phyloP scores from a whole-genome alignment of 2,329 filamentous ascomycete genomes.

The Sporothrix brasiliensis region DNA sequence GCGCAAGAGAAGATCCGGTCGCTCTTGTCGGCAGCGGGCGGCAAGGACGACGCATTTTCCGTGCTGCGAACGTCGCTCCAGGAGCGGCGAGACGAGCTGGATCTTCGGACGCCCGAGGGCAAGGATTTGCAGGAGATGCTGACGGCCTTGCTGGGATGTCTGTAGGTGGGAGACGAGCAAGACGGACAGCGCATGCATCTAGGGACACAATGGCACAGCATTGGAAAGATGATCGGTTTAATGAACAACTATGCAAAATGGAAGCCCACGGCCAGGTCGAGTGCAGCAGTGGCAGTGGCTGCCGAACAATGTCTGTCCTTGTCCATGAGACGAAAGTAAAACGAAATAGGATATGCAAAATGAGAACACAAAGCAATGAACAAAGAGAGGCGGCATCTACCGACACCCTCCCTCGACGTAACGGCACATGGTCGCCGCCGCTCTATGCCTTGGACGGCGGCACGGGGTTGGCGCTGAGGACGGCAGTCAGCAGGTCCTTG shows the following conservation, averaged over 20 bases:
- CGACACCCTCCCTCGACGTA: background rate
- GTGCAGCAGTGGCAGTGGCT: background rate
- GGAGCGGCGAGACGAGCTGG: constrained; percentile 57
- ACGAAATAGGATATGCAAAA: background rate
- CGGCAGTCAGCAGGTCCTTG: constrained; percentile 79
- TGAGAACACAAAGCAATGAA: background rate
- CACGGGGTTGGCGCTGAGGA: constrained; percentile 79
- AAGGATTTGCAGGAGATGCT: constrained; percentile 63
- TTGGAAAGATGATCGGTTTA: background rate
- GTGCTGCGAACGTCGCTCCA: constrained; percentile 69
- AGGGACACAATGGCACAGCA: background rate
- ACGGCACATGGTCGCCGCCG: background rate
- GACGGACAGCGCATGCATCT: background rate
- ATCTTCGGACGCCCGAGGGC: constrained; percentile 56
- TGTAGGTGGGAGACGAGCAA: constrained; percentile 40
- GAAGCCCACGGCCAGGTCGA: constrained; percentile 1
- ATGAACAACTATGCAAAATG: constrained; percentile 11
- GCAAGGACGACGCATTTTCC: constrained; percentile 61
- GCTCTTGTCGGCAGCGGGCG: constrained; percentile 53
- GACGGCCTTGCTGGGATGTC: constrained; percentile 54
- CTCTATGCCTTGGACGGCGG: constrained; percentile 43
- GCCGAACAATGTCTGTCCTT: background rate
- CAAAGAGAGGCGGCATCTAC: background rate
- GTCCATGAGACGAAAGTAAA: background rate
- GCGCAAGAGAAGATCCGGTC: constrained; percentile 66